Percentiles rank a stretch among this genome's conserved stretches.
These are phyloP conservation scores for Lipomyces mesembrius DNA, from an alignment of 805 yeast genomes.

Conservation along the genomic window DNA sequence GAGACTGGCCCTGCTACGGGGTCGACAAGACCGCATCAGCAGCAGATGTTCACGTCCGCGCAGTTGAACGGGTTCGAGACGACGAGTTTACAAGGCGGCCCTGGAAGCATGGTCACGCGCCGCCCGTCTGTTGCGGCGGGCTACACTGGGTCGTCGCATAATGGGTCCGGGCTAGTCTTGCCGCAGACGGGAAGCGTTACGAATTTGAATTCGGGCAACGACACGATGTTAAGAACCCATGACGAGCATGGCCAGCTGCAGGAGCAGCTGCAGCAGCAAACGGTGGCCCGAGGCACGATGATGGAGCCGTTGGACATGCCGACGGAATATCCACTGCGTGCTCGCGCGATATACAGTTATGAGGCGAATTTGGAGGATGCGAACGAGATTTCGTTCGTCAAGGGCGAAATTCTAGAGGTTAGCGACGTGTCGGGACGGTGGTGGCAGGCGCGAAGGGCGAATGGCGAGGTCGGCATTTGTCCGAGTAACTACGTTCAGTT, in stretches of 20 bases:
- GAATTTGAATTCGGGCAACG: slow-evolving; percentile 17
- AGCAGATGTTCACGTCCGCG: slow-evolving; percentile 45
- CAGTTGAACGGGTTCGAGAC: slow-evolving; percentile 51
- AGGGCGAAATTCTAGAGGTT: slow-evolving; percentile 89
- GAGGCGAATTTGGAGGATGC: slow-evolving; percentile 91
- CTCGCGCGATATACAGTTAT: slow-evolving; percentile 83
- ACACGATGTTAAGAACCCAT: slow-evolving; percentile 9
- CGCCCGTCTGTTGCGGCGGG: slow-evolving; percentile 14
- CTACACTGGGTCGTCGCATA: slow-evolving; percentile 16
- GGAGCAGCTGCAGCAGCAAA: slow-evolving; percentile 2
- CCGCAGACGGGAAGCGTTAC: slow-evolving; percentile 3
- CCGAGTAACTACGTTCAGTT: slow-evolving; percentile 82
- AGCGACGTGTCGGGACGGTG: slow-evolving; percentile 94
- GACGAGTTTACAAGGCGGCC: slow-evolving; percentile 39
- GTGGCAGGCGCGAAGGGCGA: slow-evolving; percentile 95
- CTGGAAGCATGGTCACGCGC: background rate
- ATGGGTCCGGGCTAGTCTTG: slow-evolving; percentile 15
- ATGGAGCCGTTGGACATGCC: slow-evolving; percentile 39
- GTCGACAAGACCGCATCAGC: slow-evolving; percentile 5
- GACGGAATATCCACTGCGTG: slow-evolving; percentile 75
- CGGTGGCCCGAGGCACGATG: slow-evolving; percentile 35
- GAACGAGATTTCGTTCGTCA: slow-evolving; percentile 86
- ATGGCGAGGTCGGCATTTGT: slow-evolving; percentile 94
- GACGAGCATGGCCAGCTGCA: slow-evolving; percentile 6
- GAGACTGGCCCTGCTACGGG: background rate